Base-by-base conservation (phyloP, 169 alveolate genomes). In the Plasmodium coatneyi region DNA sequence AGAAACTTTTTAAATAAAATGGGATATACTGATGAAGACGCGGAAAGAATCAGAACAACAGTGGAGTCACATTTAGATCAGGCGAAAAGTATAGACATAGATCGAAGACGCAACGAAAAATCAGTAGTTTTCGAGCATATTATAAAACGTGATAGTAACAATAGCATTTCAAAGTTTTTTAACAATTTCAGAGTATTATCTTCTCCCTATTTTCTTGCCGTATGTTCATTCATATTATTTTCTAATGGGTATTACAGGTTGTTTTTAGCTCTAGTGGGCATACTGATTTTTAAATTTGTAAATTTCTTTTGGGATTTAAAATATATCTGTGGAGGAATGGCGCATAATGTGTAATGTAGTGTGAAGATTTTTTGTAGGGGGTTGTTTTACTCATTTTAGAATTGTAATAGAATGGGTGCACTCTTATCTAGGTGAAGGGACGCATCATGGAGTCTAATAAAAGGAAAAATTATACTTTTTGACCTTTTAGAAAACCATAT, bases 241-340 rank as follows among this genome's bases (percentile, higher is more conserved):
- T n/a, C 74, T n/a, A 60, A 60, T 60, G 74, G 34, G n/a, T 60
- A 60, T 60, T 9, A 60, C 32, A 60, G 32, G 14, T 22, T 60
- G n/a, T n/a, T 19, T 60, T n/a, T 19, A 60, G 32, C 74, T 7
- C 14, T 60, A 60, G 7, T 60, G 34, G 74, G 12, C 10, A 60
- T 60, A 22, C 14, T 60, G 30, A 19, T 60, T 60, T 19, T 60
- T 1, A 60, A 60, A 60, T 5, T 16, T n/a, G 74, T 60, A 19
- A 60, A 60, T 28, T 60, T 60, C 32, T 60, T n/a, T 60, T 60
- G 74, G 74, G 74, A 60, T 60, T 60, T 60, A 60, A 60, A 60
- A 60, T 60, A 60, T 60, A 6, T 60, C 5, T 1, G 0, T 60
- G 2, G 32, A 60, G n/a, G 32, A 19, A 60, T 60, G 74, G 14